A percentile compares a stretch with the other conserved stretches of the same genome.
These are phyloP conservation scores for Trichoderma oligosporum DNA, from an alignment of 2,329 filamentous ascomycete genomes.

Conservation along the genomic window DNA sequence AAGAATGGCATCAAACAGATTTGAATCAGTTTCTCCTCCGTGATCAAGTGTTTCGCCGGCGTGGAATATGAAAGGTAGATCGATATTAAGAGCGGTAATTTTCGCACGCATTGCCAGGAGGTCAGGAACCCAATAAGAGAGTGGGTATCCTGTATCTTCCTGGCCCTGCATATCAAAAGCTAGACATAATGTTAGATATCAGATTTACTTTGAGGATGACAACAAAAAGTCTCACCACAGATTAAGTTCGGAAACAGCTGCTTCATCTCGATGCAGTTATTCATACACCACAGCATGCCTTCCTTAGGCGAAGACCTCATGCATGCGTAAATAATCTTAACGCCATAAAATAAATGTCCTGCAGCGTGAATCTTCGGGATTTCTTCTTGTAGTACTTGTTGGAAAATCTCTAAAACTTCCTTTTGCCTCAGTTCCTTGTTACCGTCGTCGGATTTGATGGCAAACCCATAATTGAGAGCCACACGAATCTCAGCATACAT, in stretches of 20 bases:
- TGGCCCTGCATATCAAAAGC: constrained; percentile 85
- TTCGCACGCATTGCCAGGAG: constrained; percentile 88
- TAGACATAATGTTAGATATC: constrained; percentile 42
- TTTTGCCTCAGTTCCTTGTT: constrained; percentile 1
- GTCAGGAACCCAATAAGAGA: constrained; percentile 74
- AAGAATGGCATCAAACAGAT: constrained; percentile 84
- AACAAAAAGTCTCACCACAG: constrained; percentile 6
- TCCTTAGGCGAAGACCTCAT: constrained; percentile 45
- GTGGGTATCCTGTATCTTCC: constrained; percentile 73
- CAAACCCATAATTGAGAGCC: constrained; percentile 1
- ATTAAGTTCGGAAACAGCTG: constrained; percentile 72
- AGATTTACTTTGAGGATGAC: not conserved
- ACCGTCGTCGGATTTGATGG: constrained; percentile 7
- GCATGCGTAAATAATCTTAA: constrained; percentile 80
- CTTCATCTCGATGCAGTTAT: constrained; percentile 80
- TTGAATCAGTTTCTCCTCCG: constrained; percentile 71
- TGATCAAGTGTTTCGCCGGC: constrained; percentile 80
- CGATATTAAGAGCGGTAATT: constrained; percentile 73
- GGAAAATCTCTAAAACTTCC: constrained; percentile 1
- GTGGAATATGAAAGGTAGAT: constrained; percentile 94
- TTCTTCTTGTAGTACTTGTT: constrained; percentile 69
- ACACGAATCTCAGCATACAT: constrained; percentile 14
- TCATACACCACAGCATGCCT: constrained; percentile 55
- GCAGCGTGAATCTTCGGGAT: constrained; percentile 71
- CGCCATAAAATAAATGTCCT: constrained; percentile 76